These are phyloP conservation scores for Arthrobotrys musiformis DNA, from an alignment of 2,329 filamentous ascomycete genomes.

Conservation along the genomic window DNA sequence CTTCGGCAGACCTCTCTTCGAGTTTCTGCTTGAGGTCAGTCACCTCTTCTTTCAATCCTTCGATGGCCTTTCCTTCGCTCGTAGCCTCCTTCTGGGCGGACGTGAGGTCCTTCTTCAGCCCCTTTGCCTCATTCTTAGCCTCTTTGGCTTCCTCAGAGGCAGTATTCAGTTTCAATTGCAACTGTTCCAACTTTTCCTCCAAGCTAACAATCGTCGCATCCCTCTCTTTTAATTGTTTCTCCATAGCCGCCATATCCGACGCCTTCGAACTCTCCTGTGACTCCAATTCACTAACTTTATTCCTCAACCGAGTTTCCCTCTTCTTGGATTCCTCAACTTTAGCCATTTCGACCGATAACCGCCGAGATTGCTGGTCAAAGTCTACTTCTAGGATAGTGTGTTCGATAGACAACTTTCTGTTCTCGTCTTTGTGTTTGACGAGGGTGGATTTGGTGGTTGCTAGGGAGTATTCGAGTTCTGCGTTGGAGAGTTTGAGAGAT, in stretches of 20 bases:
- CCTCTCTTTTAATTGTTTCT: constrained; percentile 64
- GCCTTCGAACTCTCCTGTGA: constrained; percentile 4
- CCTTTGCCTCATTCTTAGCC: constrained; percentile 56
- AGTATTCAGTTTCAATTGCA: constrained; percentile 59
- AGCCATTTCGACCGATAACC: constrained; percentile 43
- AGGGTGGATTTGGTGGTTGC: constrained; percentile 40
- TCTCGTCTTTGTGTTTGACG: constrained; percentile 47
- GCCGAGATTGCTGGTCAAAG: constrained; percentile 43
- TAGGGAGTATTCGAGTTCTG: constrained; percentile 53
- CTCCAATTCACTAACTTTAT: constrained; percentile 35
- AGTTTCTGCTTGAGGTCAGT: constrained; percentile 35
- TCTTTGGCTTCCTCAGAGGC: constrained; percentile 61
- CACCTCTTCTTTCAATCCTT: constrained; percentile 39
- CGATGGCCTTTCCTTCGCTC: constrained; percentile 43
- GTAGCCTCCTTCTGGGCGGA: constrained; percentile 43
- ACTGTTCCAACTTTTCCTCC: constrained; percentile 64
- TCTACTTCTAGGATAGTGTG: constrained; percentile 50
- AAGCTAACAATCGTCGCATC: constrained; percentile 65
- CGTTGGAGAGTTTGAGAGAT: constrained; percentile 42
- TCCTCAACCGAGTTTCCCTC: constrained; percentile 35
- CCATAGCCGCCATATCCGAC: constrained; percentile 58
- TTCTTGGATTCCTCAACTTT: constrained; percentile 42
- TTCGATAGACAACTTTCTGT: constrained; percentile 39
- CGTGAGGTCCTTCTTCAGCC: constrained; percentile 46
- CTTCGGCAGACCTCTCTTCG: constrained; percentile 38